A percentile compares a stretch with the other conserved stretches of the same genome.
Evolutionary conservation across 345 rosid species (phyloP).

Genomic region (Mallotus nudiflorus): DNA sequence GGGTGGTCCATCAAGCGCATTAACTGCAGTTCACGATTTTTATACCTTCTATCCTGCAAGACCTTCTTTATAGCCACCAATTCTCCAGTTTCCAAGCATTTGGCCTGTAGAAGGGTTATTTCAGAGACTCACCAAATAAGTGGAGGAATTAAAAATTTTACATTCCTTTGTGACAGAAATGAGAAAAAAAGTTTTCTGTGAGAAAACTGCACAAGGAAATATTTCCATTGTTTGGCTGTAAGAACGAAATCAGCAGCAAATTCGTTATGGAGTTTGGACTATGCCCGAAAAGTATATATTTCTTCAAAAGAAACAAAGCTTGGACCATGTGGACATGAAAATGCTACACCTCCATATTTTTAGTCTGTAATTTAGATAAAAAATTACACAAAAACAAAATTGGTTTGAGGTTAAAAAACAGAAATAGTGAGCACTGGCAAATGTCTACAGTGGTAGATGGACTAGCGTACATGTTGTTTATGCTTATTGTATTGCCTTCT

Average conservation of each 20-base stretch:
- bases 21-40: slow-evolving; percentile 73
- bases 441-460: not conserved
- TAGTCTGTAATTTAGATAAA: too few species aligned
- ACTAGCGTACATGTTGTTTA: not conserved
- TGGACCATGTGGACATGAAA: not conserved
- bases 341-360: not conserved
- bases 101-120: slow-evolving; percentile 49
- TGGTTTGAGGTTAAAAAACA: not conserved
- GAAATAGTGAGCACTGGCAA: not conserved
- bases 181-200: not conserved
- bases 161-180: not conserved
- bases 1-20: slow-evolving; percentile 88
- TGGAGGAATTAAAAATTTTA: not conserved
- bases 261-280: not conserved
- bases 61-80: slow-evolving; percentile 87
- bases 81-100: slow-evolving; percentile 88
- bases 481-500: not conserved
- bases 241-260: not conserved
- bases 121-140: not conserved
- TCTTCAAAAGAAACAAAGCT: not conserved
- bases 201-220: not conserved
- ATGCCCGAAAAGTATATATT: not conserved
- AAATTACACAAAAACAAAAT: too few species aligned
- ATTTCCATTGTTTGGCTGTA: not conserved
- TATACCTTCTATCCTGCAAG: slow-evolving; percentile 73